A percentile compares a stretch with the other conserved stretches of the same genome.
Evolutionary conservation across 2,329 filamentous ascomycete species (phyloP).

Genomic region (Pseudogymnoascus pannorum): DNA sequence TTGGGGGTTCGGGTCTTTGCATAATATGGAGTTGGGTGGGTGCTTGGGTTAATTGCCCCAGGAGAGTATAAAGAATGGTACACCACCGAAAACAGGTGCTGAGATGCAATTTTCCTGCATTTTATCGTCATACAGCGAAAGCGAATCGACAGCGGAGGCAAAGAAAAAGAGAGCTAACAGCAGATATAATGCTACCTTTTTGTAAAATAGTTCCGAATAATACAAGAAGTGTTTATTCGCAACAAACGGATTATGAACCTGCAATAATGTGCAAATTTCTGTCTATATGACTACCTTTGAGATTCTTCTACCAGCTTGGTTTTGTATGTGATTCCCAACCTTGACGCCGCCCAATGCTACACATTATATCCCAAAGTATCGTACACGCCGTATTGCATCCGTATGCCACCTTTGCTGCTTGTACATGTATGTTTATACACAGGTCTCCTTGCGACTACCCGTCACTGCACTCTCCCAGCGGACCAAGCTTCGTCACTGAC

Average conservation of each 20-base stretch:
- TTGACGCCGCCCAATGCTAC: background rate
- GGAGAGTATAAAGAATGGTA: slow-evolving; percentile 7
- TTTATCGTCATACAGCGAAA: slow-evolving; percentile 7
- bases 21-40: slow-evolving; percentile 9
- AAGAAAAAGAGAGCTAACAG: background rate
- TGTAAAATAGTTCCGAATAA: slow-evolving; percentile 1
- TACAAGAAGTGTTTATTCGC: background rate
- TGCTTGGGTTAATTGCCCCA: slow-evolving; percentile 8
- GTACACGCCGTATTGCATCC: background rate
- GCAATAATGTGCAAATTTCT: background rate
- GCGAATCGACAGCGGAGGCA: background rate
- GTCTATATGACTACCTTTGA: background rate
- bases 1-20: slow-evolving; percentile 7
- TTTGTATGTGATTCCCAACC: background rate
- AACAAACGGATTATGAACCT: background rate
- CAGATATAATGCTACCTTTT: background rate
- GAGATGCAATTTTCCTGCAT: slow-evolving; percentile 9
- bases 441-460: background rate
- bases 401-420: background rate
- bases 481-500: background rate
- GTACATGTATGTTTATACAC: slow-evolving; percentile 5
- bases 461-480: slow-evolving; percentile 1
- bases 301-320: background rate
- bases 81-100: slow-evolving; percentile 3
- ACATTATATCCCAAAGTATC: slow-evolving; percentile 2